Base-by-base conservation (phyloP, 2,329 filamentous ascomycete genomes). In the Cadophora sp. region DNA sequence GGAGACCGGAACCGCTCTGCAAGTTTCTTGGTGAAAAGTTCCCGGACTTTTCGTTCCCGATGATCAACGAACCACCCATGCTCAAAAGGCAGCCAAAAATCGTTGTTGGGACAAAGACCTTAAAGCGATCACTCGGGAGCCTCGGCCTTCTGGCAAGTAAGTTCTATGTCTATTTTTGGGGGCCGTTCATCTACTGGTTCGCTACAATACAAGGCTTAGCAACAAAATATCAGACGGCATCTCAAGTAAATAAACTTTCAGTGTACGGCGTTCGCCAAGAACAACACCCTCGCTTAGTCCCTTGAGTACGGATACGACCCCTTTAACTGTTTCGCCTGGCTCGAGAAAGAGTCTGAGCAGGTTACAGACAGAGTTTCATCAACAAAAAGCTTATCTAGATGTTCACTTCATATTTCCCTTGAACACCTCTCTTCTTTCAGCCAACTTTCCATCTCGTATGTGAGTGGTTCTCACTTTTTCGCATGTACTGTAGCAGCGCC, bases 361-460 rank as follows among this genome's bases (percentile, higher is more conserved):
- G 59, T 62, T 62, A 62, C 59, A 62, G 59, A 43, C 27, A 27
- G 9, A 51, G 59, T 62, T 62, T 62, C 59, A 62, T 7, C 27
- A 18, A 4, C 45, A 27, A 58, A 58, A 62, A 51, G 27, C 59
- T 62, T 51, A 27, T 51, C 30, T 43, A 22, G 22, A 41, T 41
- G 9, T 18, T 4, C 47, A 41, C 11, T 41, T 51, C 22, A 51
- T 51, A 51, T 53, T 53, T 53, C 11, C 16, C 47, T 43, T 16
- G 45, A 27, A n/a, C n/a, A n/a, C 20, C 14, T 14, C 30, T 13
- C 27, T 33, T n/a, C 30, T 1, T 53, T 30, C 41, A 18, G 30
- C 27, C 27, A 16, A 51, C 22, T 43, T 43, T 41, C 33, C 20
- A 24, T 58, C 47, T 41, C 20, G 39, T 41, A n/a, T 47, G 59